A percentile compares a stretch with the other conserved stretches of the same genome.
phyloP scores from a whole-genome alignment of 805 yeast species.

The Monosporozyma servazzii region DNA sequence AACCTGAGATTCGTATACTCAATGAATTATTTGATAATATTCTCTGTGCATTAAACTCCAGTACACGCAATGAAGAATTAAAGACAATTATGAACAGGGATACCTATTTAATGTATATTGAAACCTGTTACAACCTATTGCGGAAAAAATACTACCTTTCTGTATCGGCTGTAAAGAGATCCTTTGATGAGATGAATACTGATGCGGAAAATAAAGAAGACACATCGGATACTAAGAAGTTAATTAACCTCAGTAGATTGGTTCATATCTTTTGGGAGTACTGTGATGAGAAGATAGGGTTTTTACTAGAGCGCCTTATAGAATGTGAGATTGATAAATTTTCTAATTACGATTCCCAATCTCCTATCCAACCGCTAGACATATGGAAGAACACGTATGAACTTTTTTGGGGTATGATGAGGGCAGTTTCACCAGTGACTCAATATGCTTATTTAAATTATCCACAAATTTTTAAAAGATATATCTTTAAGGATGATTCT shows the following conservation, averaged over 20 bases:
- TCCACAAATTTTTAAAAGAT: slow-evolving; percentile 6
- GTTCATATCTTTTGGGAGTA: slow-evolving; percentile 4
- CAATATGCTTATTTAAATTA: slow-evolving; percentile 9
- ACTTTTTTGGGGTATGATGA: background rate
- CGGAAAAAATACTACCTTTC: background rate
- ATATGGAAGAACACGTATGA: slow-evolving; percentile 3
- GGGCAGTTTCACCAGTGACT: slow-evolving; percentile 6
- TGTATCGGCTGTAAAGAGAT: background rate
- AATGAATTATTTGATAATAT: background rate
- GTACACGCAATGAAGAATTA: background rate
- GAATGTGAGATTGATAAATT: background rate
- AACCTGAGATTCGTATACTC: background rate
- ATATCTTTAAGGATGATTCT: slow-evolving; percentile 1
- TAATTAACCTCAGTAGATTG: background rate
- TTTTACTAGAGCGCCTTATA: background rate
- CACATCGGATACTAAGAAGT: background rate
- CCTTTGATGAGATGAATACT: background rate
- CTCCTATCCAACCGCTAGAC: background rate
- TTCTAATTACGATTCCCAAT: background rate
- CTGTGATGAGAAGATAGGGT: slow-evolving; percentile 3
- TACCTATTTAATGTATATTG: background rate
- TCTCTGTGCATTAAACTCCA: background rate
- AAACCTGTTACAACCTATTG: background rate
- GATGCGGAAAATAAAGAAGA: background rate
- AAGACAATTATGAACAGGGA: background rate